phyloP scores from a whole-genome alignment of 495 filamentous ascomycete genomes.

The Penicillium pancosmium region DNA sequence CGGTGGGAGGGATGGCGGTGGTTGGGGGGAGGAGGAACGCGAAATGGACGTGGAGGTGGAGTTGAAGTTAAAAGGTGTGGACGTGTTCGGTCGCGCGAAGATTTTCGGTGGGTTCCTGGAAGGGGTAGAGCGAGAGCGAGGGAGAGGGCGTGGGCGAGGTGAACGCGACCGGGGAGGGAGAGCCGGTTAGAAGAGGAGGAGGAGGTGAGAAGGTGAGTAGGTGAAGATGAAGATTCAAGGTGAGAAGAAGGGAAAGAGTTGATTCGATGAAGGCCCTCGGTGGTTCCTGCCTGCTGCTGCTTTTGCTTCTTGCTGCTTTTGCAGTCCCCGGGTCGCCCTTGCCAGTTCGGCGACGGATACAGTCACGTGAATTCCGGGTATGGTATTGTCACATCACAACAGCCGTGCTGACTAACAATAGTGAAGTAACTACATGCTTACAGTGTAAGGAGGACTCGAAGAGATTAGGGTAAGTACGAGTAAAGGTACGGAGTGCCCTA shows the following conservation, averaged over 20 bases:
- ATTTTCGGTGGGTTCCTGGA: constrained; percentile 13
- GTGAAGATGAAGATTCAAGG: background rate
- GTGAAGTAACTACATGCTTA: background rate
- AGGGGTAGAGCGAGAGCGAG: background rate
- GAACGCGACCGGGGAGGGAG: background rate
- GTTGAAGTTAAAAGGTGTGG: background rate
- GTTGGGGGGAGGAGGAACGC: constrained; percentile 5
- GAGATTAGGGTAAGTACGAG: no score
- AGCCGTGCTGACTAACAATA: background rate
- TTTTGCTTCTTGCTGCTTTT: no score
- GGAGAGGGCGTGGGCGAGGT: background rate
- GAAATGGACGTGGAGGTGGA: constrained; percentile 10
- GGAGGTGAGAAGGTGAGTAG: background rate
- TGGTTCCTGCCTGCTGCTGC: background rate
- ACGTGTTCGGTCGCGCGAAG: constrained; percentile 18
- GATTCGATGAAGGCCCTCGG: background rate
- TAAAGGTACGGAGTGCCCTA: no score
- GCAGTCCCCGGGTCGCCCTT: no score
- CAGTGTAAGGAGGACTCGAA: no score
- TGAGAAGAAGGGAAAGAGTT: background rate
- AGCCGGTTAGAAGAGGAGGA: background rate
- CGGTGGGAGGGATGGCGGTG: constrained; percentile 30
- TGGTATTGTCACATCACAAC: background rate
- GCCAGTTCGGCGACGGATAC: background rate
- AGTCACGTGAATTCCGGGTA: background rate